phyloP scores from a whole-genome alignment of 2,329 filamentous ascomycete genomes.

The Paecilomyces dactylethromorphus region DNA sequence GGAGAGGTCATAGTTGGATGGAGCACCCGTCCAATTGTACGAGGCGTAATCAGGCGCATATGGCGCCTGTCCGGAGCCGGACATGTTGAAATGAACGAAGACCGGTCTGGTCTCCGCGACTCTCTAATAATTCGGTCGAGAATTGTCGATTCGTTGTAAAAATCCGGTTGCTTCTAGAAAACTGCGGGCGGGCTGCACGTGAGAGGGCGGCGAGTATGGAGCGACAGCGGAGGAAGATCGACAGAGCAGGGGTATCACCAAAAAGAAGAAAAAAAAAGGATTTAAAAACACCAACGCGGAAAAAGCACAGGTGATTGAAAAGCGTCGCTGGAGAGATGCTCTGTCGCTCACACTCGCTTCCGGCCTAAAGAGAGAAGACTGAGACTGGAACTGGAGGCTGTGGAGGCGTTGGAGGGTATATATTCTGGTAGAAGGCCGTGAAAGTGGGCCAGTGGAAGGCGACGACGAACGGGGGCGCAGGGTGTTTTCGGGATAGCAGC shows the following conservation, averaged over 20 bases:
- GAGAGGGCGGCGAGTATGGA: background rate
- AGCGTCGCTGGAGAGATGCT: background rate
- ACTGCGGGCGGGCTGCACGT: background rate
- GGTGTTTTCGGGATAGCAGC: background rate
- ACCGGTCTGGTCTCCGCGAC: background rate
- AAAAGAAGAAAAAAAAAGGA: background rate
- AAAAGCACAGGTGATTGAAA: background rate
- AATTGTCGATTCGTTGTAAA: background rate
- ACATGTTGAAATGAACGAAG: constrained; percentile 14
- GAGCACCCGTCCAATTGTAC: constrained; percentile 44
- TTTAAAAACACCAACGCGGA: no score
- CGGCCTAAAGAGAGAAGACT: background rate
- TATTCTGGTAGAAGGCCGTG: background rate
- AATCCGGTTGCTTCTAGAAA: background rate
- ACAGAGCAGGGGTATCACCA: background rate
- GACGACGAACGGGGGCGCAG: background rate
- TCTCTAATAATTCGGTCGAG: background rate
- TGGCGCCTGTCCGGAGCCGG: constrained; percentile 19
- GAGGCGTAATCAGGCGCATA: constrained; percentile 40
- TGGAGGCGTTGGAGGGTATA: background rate
- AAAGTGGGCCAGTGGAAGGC: background rate
- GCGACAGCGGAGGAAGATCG: background rate
- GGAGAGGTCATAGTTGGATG: constrained; percentile 33
- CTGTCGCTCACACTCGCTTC: background rate
- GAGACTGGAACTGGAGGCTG: background rate